These are phyloP conservation scores for Globisporangium nodosum DNA, from an alignment of 352 stramenopile species.

Conservation along the genomic window DNA sequence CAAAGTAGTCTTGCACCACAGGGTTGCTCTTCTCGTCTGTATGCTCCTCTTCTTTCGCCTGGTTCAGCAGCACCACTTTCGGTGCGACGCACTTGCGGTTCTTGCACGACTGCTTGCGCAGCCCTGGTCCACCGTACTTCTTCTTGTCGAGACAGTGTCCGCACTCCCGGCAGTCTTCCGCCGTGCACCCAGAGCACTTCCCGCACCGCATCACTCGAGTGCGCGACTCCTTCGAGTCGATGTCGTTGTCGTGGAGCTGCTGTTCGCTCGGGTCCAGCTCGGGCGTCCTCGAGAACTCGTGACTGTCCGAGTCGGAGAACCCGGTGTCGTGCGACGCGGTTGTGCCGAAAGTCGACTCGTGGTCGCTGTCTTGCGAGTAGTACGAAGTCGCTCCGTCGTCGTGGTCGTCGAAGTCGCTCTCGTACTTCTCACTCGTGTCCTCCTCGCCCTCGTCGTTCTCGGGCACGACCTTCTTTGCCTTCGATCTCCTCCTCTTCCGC, in stretches of 20 bases:
- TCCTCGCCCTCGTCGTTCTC: slow-evolving; percentile 17
- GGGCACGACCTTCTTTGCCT: slow-evolving; percentile 6
- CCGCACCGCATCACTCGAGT: slow-evolving; percentile 76
- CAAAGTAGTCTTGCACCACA: slow-evolving; percentile 28
- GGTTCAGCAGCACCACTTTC: slow-evolving; percentile 68
- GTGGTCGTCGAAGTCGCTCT: slow-evolving; percentile 20
- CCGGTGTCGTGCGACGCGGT: slow-evolving; percentile 11
- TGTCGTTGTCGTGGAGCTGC: slow-evolving; percentile 25
- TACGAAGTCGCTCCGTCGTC: slow-evolving; percentile 35
- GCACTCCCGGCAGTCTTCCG: slow-evolving; percentile 82
- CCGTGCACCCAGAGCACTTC: slow-evolving; percentile 71
- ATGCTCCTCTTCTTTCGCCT: slow-evolving; percentile 47
- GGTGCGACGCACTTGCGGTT: slow-evolving; percentile 71
- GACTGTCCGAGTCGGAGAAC: slow-evolving; percentile 24
- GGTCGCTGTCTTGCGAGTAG: slow-evolving; percentile 53
- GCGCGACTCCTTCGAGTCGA: slow-evolving; percentile 45
- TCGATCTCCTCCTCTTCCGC: slow-evolving; percentile 37
- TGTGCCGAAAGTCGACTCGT: slow-evolving; percentile 30
- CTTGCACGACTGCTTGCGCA: slow-evolving; percentile 87
- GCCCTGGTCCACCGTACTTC: slow-evolving; percentile 80
- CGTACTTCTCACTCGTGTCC: slow-evolving; percentile 26
- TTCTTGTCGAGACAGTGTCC: slow-evolving; percentile 88
- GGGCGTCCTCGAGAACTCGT: neutral
- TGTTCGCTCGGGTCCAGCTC: slow-evolving; percentile 17
- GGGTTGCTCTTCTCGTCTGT: slow-evolving; percentile 43